Evolutionary conservation across 768 basidiomycete genomes (phyloP), one percentile per base, ranked within the genome.

Genomic region (Pleurotus ostreatus): DNA sequence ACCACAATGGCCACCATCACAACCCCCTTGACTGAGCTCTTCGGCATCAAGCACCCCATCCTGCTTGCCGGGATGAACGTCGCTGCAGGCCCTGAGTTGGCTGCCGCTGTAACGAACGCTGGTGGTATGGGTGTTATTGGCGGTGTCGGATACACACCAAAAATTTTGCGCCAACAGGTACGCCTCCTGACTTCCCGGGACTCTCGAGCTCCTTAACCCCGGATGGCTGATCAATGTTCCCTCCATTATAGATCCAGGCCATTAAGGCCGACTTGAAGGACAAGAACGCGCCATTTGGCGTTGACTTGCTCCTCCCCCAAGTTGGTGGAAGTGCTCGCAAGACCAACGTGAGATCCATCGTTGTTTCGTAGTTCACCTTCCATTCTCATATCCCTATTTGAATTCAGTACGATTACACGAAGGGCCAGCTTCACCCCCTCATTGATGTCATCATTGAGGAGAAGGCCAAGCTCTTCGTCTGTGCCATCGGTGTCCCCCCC

Each of bases 381-480:
- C 15, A 23, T 5, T 54, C 22, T 23, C 7, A 45, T 12, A 49
- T 46, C 30, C 23, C n/a, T 30, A 38, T 23, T 37, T 56, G 55
- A 48, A 39, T 34, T 3, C 44, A 91, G 90, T 84, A 82, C 56
- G 92, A 96, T 68, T 96, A 97, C 72, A 94, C 93, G 46, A 87
- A 89, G 58, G 94, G 94, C 13, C 80, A 91, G 61, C 80, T 97
- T 7, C 77, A 84, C 16, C 89, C 91, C 22, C 81, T 97, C 26
- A 82, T 97, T 55, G 82, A 93, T 60, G 89, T 96, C 34, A 94
- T 98, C 67, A 92, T 96, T 66, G 90, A 95, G 57, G 93, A 96
- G 72, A 92, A 90, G 66, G 74, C 92, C 0, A 73, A 81, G 23
- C 83, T 98, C 9, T 98, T 98, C 68, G 94, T 98, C 56, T 97